Base-by-base conservation (phyloP, 2,329 filamentous ascomycete genomes). In the Hirsutella minnesotensis region DNA sequence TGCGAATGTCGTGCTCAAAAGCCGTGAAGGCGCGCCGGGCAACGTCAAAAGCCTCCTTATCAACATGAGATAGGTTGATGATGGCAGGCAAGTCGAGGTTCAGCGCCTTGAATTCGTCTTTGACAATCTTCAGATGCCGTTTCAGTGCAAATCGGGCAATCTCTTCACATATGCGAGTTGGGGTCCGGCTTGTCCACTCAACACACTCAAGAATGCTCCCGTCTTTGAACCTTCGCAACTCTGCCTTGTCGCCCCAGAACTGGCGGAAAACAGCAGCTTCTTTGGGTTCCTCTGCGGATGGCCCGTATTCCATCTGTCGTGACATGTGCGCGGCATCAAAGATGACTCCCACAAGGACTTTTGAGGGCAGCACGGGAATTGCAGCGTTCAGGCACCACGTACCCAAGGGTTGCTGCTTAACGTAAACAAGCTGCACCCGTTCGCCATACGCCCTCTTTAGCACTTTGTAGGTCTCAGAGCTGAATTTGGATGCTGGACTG, bases 191-290 rank as follows among this genome's bases (percentile, higher is more conserved):
- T 2, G 71, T 71, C 92, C 92, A 98, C 18, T 94, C 81, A 24
- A 96, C 69, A 55, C 86, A 95, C 61, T 98, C 94, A 9, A 88
- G 72, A 50, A 98, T 95, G 53, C 83, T 90, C 19, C 92, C 92
- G 55, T 96, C 88, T 54, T 89, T 94, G 69, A 98, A 98, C 18
- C 92, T 84, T 49, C 92, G 79, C 38, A 98, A 71, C 60, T 98
- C 92, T 1, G 92, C 78, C 59, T 92, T 94, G 9, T 90, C 83
- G 7, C 90, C 92, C 92, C 94, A 98, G 58, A 98, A 96, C 29
- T 81, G 77, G 30, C 86, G 84, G 60, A 95, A 98, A 27, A 73
- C 73, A 9, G 80, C 79, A 20, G 88, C 83, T 49, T 87, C 86
- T 49, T 83, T 80, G 61, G 90, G 88, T 47, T 92, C 77, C 56